Evolutionary conservation across 768 basidiomycete genomes (phyloP).

Genomic region (Lactarius vividus): DNA sequence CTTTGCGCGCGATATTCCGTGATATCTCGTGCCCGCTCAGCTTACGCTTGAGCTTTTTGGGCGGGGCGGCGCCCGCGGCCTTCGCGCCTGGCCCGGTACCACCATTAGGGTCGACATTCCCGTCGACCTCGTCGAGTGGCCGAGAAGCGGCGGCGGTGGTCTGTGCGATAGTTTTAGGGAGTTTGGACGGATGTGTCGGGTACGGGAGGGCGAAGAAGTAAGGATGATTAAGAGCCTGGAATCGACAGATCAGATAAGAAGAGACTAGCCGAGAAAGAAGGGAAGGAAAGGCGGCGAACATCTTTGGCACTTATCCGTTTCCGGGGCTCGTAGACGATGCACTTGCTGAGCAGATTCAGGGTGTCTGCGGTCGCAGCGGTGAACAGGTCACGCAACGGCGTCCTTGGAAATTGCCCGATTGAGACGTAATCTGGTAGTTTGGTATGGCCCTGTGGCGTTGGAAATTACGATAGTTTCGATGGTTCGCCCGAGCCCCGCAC

Average conservation of each 20-base stretch:
- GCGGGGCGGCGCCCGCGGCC: conserved; percentile 39
- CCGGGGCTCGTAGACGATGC: conserved; percentile 82
- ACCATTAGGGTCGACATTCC: conserved; percentile 56
- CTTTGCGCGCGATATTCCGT: conserved; percentile 63
- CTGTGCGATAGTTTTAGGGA: conserved; percentile 65
- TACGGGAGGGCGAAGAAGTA: conserved; percentile 87
- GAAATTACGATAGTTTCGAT: not conserved
- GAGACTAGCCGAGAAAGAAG: not conserved
- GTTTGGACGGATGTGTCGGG: conserved; percentile 83
- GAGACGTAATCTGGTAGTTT: conserved; percentile 88
- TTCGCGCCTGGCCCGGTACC: conserved; percentile 52
- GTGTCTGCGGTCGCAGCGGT: conserved; percentile 87
- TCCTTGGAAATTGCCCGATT: conserved; percentile 82
- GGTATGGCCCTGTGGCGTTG: conserved; percentile 67
- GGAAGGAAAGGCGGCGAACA: conserved; percentile 45
- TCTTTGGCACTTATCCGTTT: conserved; percentile 77
- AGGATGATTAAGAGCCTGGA: conserved; percentile 77
- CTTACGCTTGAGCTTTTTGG: conserved; percentile 68
- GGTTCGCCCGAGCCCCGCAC: not conserved
- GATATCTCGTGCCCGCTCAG: conserved; percentile 48
- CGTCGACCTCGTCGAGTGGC: conserved; percentile 76
- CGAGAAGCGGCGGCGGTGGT: conserved; percentile 45
- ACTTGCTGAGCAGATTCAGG: conserved; percentile 74
- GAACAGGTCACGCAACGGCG: conserved; percentile 81
- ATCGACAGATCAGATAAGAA: conserved; percentile 5